Evolutionary conservation across 2,329 filamentous ascomycete genomes (phyloP).

Genomic region (Colletotrichum navitas): DNA sequence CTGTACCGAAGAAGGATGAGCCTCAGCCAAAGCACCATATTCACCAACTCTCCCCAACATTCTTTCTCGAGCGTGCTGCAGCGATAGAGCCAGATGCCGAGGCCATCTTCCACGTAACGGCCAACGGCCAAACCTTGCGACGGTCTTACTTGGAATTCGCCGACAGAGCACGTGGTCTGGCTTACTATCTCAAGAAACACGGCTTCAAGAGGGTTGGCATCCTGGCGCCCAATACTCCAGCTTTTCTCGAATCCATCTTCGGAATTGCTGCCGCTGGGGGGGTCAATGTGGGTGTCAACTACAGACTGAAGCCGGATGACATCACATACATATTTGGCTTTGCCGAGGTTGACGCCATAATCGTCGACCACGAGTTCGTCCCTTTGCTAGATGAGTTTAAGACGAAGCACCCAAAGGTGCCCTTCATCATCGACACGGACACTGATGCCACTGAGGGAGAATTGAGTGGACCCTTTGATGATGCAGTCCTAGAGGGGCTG

Average conservation of each 20-base stretch:
- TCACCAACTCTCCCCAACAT: conserved; percentile 87
- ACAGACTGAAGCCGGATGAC: conserved; percentile 82
- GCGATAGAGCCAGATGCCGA: conserved; percentile 87
- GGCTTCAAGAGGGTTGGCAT: conserved; percentile 84
- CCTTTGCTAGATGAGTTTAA: conserved; percentile 76
- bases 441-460: conserved; percentile 82
- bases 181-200: conserved; percentile 86
- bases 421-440: conserved; percentile 84
- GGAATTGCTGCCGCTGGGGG: conserved; percentile 86
- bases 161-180: conserved; percentile 87
- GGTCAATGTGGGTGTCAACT: conserved; percentile 77
- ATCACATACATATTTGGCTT: conserved; percentile 92
- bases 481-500: conserved; percentile 84
- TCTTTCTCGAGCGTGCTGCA: conserved; percentile 87
- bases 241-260: conserved; percentile 91
- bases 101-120: conserved; percentile 87
- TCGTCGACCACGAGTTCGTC: conserved; percentile 86
- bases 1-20: conserved; percentile 45
- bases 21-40: conserved; percentile 68
- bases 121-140: conserved; percentile 79
- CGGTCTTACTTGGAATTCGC: conserved; percentile 86
- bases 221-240: conserved; percentile 91
- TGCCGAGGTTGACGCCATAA: conserved; percentile 86
- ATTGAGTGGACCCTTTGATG: conserved; percentile 83
- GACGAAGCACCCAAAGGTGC: conserved; percentile 70